Conservation (phyloP, 2,329 filamentous ascomycete species). For the Bipolaris sorokiniana region DNA sequence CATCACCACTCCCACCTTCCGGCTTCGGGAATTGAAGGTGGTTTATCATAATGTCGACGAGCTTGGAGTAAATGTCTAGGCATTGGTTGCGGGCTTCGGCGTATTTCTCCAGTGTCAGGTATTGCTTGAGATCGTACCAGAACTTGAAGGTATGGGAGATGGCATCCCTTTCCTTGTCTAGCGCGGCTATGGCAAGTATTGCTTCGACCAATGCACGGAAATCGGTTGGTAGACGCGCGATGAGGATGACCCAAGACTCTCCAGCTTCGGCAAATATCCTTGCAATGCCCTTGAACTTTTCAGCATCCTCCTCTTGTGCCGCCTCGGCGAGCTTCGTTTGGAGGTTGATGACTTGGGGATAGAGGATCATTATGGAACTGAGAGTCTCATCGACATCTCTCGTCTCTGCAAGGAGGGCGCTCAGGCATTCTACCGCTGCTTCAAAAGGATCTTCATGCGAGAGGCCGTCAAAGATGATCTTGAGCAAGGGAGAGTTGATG, state of each 20-base stretch:
- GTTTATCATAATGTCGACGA: slow-evolving; percentile 91
- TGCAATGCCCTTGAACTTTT: slow-evolving; percentile 86
- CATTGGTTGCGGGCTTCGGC: slow-evolving; percentile 78
- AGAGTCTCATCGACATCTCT: slow-evolving; percentile 91
- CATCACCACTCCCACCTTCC: slow-evolving; percentile 71
- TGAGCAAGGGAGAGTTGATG: slow-evolving; percentile 82
- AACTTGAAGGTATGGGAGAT: slow-evolving; percentile 95
- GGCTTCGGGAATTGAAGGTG: slow-evolving; percentile 86
- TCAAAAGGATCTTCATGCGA: slow-evolving; percentile 79
- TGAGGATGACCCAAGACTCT: slow-evolving; percentile 90
- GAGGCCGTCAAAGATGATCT: slow-evolving; percentile 78
- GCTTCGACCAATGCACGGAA: slow-evolving; percentile 88
- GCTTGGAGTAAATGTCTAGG: slow-evolving; percentile 80
- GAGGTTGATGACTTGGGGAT: slow-evolving; percentile 79
- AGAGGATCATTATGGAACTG: slow-evolving; percentile 78
- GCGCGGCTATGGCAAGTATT: slow-evolving; percentile 87
- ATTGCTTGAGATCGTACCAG: slow-evolving; percentile 99
- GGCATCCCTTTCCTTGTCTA: slow-evolving; percentile 87
- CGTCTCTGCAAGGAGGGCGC: slow-evolving; percentile 89
- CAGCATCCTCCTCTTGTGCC: slow-evolving; percentile 80
- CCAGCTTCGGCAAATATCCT: slow-evolving; percentile 91
- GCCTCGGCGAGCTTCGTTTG: slow-evolving; percentile 76
- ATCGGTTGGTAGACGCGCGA: slow-evolving; percentile 79
- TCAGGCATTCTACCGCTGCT: slow-evolving; percentile 89
- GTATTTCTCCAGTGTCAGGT: slow-evolving; percentile 88